These are phyloP conservation scores for Magnaporthiopsis poae DNA, from an alignment of 2,329 filamentous ascomycete species.

Conservation along the genomic window DNA sequence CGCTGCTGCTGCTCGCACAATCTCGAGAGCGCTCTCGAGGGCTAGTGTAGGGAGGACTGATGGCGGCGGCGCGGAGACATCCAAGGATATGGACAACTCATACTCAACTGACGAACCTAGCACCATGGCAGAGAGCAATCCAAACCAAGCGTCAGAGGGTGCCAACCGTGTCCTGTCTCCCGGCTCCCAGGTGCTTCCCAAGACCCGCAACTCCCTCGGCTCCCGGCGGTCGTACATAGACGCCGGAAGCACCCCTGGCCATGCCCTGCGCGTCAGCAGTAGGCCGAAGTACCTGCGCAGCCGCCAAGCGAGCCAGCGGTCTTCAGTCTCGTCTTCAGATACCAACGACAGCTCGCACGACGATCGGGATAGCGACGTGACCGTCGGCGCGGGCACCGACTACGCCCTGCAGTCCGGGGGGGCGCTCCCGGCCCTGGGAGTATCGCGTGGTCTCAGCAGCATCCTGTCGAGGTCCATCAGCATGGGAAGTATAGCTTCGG, in stretches of 20 bases:
- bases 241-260: conserved; percentile 34
- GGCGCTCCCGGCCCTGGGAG: conserved; percentile 49
- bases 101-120: conserved; percentile 3
- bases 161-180: not conserved
- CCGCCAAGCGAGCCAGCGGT: conserved; percentile 47
- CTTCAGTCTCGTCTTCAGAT: conserved; percentile 50
- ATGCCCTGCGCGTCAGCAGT: conserved; percentile 34
- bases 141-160: not conserved
- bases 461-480: conserved; percentile 67
- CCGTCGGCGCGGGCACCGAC: conserved; percentile 58
- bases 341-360: conserved; percentile 44
- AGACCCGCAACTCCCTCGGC: conserved; percentile 7
- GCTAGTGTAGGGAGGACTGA: conserved; percentile 22
- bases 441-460: conserved; percentile 41
- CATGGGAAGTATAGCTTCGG: conserved; percentile 80
- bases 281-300: conserved; percentile 50
- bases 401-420: conserved; percentile 76
- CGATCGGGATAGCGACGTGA: conserved; percentile 63
- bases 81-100: not conserved
- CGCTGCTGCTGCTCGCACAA: conserved; percentile 42
- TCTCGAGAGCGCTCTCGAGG: conserved; percentile 42
- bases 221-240: conserved; percentile 15
- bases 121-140: not conserved
- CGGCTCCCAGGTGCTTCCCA: too few species aligned
- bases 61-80: conserved; percentile 8